phyloP scores from a whole-genome alignment of 2,329 filamentous ascomycete species.

The Fusarium armeniacum region DNA sequence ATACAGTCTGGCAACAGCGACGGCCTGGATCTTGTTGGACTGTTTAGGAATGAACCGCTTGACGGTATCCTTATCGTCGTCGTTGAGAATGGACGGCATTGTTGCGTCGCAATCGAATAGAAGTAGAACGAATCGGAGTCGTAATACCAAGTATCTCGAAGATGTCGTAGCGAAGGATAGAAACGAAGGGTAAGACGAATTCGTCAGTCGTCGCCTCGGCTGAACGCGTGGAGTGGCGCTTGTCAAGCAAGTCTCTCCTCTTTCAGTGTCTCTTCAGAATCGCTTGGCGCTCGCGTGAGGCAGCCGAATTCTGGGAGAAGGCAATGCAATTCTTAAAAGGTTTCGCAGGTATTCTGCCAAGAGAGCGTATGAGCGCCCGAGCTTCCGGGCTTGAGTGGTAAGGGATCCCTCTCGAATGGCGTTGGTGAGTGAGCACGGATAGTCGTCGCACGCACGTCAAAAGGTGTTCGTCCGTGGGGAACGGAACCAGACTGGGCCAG shows the following conservation, averaged over 20 bases:
- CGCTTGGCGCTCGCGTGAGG: conserved; percentile 49
- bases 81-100: conserved; percentile 80
- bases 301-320: conserved; percentile 33
- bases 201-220: conserved; percentile 31
- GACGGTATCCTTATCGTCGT: conserved; percentile 96
- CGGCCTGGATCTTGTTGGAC: conserved; percentile 96
- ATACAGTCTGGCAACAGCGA: conserved; percentile 93
- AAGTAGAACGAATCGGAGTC: conserved; percentile 6
- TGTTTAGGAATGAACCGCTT: conserved; percentile 94
- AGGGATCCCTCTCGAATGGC: conserved; percentile 48
- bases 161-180: conserved; percentile 15
- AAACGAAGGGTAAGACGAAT: conserved; percentile 30
- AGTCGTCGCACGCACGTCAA: conserved; percentile 49
- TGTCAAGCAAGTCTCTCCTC: conserved; percentile 40
- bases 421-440: conserved; percentile 45
- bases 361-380: conserved; percentile 46
- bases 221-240: conserved; percentile 49
- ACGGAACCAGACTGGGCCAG: conserved; percentile 41
- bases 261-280: conserved; percentile 42
- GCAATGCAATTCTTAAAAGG: conserved; percentile 25
- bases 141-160: conserved; percentile 8
- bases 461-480: conserved; percentile 43
- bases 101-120: conserved; percentile 45
- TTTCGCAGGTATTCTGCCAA: conserved; percentile 28
- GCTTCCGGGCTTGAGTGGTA: conserved; percentile 46